Evolutionary conservation across 352 stramenopile species (phyloP).

Genomic region (Phytophthora crassamura): DNA sequence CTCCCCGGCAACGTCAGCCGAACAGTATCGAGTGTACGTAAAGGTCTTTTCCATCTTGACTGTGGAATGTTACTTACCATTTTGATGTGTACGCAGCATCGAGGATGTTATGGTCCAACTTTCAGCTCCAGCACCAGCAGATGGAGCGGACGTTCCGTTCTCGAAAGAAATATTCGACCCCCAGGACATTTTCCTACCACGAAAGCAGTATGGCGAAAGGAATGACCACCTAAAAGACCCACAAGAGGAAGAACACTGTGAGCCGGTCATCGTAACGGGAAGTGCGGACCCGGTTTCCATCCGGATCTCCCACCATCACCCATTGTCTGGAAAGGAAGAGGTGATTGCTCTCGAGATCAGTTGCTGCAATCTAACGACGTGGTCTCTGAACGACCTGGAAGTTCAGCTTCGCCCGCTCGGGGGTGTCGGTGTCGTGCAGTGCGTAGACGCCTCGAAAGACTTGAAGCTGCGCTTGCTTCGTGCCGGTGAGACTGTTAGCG

Average conservation of each 20-base stretch:
- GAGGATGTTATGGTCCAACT: slow-evolving; percentile 32
- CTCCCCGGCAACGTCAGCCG: slow-evolving; percentile 20
- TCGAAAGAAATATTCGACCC: slow-evolving; percentile 52
- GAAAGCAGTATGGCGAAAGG: slow-evolving; percentile 21
- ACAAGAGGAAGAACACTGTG: slow-evolving; percentile 18
- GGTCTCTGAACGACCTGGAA: slow-evolving; percentile 70
- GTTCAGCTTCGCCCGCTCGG: slow-evolving; percentile 57
- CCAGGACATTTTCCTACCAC: slow-evolving; percentile 39
- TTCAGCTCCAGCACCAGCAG: slow-evolving; percentile 6
- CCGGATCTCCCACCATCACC: slow-evolving; percentile 63
- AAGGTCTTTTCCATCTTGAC: neutral
- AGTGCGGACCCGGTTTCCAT: slow-evolving; percentile 68
- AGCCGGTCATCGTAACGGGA: slow-evolving; percentile 54
- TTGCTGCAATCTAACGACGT: slow-evolving; percentile 74
- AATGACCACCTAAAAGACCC: neutral
- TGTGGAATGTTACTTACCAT: neutral
- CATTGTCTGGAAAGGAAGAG: slow-evolving; percentile 49
- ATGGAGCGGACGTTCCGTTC: neutral
- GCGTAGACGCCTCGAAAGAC: slow-evolving; percentile 61
- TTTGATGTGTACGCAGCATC: slow-evolving; percentile 18
- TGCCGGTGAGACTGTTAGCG: slow-evolving; percentile 39
- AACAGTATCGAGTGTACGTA: slow-evolving; percentile 44
- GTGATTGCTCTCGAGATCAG: slow-evolving; percentile 55
- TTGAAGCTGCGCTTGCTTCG: slow-evolving; percentile 60
- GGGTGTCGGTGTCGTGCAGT: slow-evolving; percentile 50